Percentiles rank a stretch among this genome's conserved stretches.
Conservation (phyloP, 1,284 basidiomycete species). For the Papiliotrema laurentii region DNA sequence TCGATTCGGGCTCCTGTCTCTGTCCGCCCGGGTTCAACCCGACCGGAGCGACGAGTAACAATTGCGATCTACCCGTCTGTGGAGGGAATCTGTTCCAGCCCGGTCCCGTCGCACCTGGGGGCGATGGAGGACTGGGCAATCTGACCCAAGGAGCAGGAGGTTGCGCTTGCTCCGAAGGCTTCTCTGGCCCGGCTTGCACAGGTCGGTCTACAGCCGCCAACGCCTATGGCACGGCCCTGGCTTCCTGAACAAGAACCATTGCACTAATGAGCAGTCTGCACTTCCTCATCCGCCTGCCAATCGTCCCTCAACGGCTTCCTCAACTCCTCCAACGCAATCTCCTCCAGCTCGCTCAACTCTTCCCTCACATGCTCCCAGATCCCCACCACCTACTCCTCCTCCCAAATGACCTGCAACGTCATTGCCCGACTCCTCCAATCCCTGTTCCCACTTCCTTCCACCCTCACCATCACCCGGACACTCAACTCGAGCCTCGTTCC, state of each 20-base stretch:
- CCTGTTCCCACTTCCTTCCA: conserved; percentile 63
- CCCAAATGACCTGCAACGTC: conserved; percentile 36
- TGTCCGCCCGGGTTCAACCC: conserved; percentile 62
- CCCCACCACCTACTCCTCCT: conserved; percentile 28
- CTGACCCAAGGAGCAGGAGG: conserved; percentile 53
- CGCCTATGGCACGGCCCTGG: no score
- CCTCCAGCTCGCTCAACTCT: conserved; percentile 18
- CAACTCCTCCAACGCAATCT: conserved; percentile 47
- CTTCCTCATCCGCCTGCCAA: conserved; percentile 17
- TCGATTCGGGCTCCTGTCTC: conserved; percentile 57
- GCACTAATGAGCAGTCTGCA: conserved; percentile 24
- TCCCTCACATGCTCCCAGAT: conserved; percentile 24
- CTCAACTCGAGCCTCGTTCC: conserved; percentile 65
- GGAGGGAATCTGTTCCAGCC: conserved; percentile 66
- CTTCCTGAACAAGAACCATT: not conserved
- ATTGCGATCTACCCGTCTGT: conserved; percentile 55
- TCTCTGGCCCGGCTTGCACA: conserved; percentile 73
- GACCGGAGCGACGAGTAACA: conserved; percentile 6
- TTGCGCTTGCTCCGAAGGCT: conserved; percentile 66
- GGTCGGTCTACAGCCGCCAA: no score
- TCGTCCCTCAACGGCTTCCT: conserved; percentile 33
- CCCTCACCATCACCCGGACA: conserved; percentile 70
- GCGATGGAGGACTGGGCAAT: conserved; percentile 56
- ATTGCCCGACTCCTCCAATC: conserved; percentile 74
- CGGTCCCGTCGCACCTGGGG: conserved; percentile 39